Percentiles rank a stretch among this genome's conserved stretches.
Conservation (phyloP, 352 stramenopile species). For the Pythium guiyangense region DNA sequence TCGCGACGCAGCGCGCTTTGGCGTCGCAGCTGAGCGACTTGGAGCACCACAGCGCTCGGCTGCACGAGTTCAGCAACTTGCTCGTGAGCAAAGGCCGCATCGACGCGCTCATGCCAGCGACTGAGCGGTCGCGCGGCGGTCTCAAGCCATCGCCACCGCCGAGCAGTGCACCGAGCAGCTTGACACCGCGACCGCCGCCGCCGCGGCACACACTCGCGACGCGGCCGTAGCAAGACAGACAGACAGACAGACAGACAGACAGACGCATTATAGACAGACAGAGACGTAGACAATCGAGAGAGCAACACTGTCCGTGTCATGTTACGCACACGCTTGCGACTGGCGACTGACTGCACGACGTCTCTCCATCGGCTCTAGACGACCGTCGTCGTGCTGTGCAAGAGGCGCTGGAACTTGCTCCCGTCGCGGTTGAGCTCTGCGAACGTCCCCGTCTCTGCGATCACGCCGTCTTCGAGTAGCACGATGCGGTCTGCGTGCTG, state of each 20-base stretch:
- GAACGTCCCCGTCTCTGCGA: slow-evolving; percentile 73
- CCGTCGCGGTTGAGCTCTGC: slow-evolving; percentile 71
- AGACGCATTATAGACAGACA: too few species aligned
- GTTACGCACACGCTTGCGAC: neutral
- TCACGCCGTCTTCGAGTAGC: slow-evolving; percentile 74
- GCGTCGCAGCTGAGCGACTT: slow-evolving; percentile 38
- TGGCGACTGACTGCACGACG: neutral
- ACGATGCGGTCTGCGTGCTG: slow-evolving; percentile 81
- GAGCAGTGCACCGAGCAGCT: neutral
- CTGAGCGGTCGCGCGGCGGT: neutral
- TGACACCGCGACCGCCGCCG: slow-evolving; percentile 12
- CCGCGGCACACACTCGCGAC: neutral
- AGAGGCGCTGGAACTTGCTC: slow-evolving; percentile 72
- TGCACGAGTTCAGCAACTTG: slow-evolving; percentile 69
- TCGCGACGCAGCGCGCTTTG: slow-evolving; percentile 29
- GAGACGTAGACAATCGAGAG: neutral
- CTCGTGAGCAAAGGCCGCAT: slow-evolving; percentile 53
- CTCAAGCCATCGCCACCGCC: neutral
- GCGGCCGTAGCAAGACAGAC: neutral
- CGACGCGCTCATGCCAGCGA: slow-evolving; percentile 21
- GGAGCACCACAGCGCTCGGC: slow-evolving; percentile 21
- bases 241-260: slow-evolving; percentile 1
- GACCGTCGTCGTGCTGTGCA: slow-evolving; percentile 57
- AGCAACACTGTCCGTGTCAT: neutral
- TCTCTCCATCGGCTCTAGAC: neutral